These are phyloP conservation scores for Domatiomyces globalis DNA, from an alignment of 2,329 filamentous ascomycete genomes.

Conservation along the genomic window DNA sequence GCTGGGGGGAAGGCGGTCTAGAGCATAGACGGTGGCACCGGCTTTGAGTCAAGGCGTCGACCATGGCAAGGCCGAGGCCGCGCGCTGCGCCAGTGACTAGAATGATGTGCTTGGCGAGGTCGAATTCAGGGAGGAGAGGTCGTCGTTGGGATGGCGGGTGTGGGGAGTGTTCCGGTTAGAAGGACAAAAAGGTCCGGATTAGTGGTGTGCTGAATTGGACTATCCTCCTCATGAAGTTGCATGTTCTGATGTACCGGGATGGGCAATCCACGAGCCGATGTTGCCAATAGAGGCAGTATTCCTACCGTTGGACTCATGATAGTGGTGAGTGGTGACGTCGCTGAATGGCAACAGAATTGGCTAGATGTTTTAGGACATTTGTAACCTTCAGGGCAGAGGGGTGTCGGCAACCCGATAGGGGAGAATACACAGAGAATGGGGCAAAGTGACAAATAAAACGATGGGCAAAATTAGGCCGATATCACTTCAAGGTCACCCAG, in stretches of 20 bases:
- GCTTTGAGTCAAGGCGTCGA: slow-evolving; percentile 62
- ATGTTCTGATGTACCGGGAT: too few species aligned
- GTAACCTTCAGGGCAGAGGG: too few species aligned
- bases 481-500: background rate
- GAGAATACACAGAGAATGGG: background rate
- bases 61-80: slow-evolving; percentile 59
- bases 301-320: background rate
- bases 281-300: too few species aligned
- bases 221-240: too few species aligned
- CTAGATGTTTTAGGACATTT: background rate
- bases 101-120: slow-evolving; percentile 54
- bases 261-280: too few species aligned
- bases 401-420: too few species aligned
- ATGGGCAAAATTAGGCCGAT: background rate
- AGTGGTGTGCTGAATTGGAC: background rate
- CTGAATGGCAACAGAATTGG: background rate
- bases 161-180: too few species aligned
- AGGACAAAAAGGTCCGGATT: too few species aligned
- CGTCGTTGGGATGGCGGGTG: too few species aligned
- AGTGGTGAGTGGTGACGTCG: too few species aligned
- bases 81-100: slow-evolving; percentile 57
- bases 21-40: slow-evolving; percentile 45
- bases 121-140: slow-evolving; percentile 44
- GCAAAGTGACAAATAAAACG: background rate
- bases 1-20: slow-evolving; percentile 26